These are phyloP conservation scores for Primulina huaijiensis DNA, from an alignment of 257 asterid genomes.

Conservation along the genomic window DNA sequence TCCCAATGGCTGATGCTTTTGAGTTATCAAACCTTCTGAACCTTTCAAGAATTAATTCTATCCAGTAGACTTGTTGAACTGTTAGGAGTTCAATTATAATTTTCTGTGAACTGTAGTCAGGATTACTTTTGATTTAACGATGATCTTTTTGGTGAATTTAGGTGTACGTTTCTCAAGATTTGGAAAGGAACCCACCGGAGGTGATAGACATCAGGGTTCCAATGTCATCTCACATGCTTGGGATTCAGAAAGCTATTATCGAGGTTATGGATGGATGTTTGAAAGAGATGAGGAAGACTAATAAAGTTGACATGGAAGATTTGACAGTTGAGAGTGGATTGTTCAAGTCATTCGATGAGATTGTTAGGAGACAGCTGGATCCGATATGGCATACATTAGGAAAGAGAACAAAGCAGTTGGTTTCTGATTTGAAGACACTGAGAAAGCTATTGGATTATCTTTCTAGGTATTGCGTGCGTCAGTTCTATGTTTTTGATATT, in stretches of 20 bases:
- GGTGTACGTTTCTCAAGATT: conserved; percentile 91
- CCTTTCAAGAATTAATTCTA: no score
- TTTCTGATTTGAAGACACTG: conserved; percentile 90
- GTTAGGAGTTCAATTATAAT: neutral
- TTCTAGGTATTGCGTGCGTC: conserved; percentile 51
- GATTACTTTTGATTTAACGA: neutral
- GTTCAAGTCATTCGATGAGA: conserved; percentile 98
- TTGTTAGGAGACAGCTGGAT: conserved; percentile 84
- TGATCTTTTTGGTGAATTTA: conserved; percentile 28
- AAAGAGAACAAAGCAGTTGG: conserved; percentile 91
- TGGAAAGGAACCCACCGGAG: conserved; percentile 91
- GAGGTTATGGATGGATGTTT: conserved; percentile 97
- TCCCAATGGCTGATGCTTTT: neutral
- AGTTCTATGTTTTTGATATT: conserved; percentile 15
- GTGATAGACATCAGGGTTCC: conserved; percentile 92
- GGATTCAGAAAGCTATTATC: conserved; percentile 84
- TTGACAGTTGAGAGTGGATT: conserved; percentile 92
- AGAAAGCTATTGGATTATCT: conserved; percentile 94
- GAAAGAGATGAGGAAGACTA: conserved; percentile 95
- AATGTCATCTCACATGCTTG: conserved; percentile 77
- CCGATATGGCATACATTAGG: conserved; percentile 99
- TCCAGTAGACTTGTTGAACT: neutral
- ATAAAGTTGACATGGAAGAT: conserved; percentile 95
- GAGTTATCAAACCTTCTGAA: no score
- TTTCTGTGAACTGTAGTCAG: neutral